Evolutionary conservation across 2,329 filamentous ascomycete genomes (phyloP), one percentile per base, ranked within the genome.

Genomic region (Aspergillus carbonarius): DNA sequence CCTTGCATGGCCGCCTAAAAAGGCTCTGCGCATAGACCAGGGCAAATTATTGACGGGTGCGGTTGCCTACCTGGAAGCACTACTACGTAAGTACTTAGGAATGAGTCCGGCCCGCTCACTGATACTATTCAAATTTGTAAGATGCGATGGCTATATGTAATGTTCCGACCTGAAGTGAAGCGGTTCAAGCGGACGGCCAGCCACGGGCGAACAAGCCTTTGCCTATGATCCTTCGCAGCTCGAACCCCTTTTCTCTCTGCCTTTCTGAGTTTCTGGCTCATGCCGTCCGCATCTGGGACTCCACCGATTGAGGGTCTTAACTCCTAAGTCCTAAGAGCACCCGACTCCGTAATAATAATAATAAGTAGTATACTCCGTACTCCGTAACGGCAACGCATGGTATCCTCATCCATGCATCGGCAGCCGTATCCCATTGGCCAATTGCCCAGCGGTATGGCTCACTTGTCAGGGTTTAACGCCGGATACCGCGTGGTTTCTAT

Each of bases 401-500:
- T 39, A 46, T 46, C 23, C 23, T 23, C 42, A 23, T 23, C 42
- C 23, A 18, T n/a, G 23, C 42, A 9, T 13, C 42, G 5, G n/a
- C 15, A 17, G 27, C 15, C 25, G 23, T 12, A 18, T 48, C 7
- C n/a, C 44, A 48, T 48, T 48, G 44, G 44, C n/a, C 44, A 30
- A 30, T 30, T 5, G 15, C n/a, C 15, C 44, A 13, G 25, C 44
- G 25, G 44, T 17, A 32, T 32, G 30, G 30, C 30, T 10, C 8
- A 10, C 25, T 42, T 17, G 39, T 42, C 39, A 42, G 39, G 44
- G 44, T 48, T 30, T 25, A 32, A 17, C 25, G 44, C 25, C 44
- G 44, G 44, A 48, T 48, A 48, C 25, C 44, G 44, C 44, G 44
- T 48, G 44, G 44, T 48, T 48, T 48, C 44, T 48, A 48, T 48